These are phyloP conservation scores for Phytophthora cryptogea DNA, from an alignment of 352 stramenopile genomes.

Conservation along the genomic window DNA sequence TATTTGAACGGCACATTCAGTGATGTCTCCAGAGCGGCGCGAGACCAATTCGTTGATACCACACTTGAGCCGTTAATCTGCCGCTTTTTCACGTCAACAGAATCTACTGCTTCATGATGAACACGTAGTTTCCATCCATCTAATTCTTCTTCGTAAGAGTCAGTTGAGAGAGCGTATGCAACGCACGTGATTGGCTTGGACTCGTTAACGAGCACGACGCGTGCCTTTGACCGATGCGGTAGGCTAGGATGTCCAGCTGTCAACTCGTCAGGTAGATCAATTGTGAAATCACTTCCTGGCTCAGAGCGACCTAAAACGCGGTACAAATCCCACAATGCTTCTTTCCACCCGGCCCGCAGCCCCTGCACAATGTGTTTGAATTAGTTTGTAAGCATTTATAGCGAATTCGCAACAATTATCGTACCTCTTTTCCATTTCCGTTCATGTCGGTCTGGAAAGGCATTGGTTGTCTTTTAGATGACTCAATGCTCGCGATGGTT, in stretches of 20 bases:
- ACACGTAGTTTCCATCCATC: constrained; percentile 65
- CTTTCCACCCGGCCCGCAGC: constrained; percentile 55
- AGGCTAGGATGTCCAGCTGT: constrained; percentile 89
- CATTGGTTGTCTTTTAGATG: constrained; percentile 22
- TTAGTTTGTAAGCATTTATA: constrained; percentile 1
- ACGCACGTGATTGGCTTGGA: constrained; percentile 94
- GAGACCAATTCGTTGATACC: constrained; percentile 73
- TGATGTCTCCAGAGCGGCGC: constrained; percentile 55
- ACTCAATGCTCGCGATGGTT: constrained; percentile 30
- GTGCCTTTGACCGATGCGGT: constrained; percentile 85
- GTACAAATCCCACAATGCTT: constrained; percentile 74
- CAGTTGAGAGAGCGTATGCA: constrained; percentile 94
- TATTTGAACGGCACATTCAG: constrained; percentile 72
- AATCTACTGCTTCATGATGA: constrained; percentile 49
- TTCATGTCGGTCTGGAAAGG: constrained; percentile 20
- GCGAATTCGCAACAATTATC: constrained; percentile 11
- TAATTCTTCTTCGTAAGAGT: constrained; percentile 84
- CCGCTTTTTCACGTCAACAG: constrained; percentile 24
- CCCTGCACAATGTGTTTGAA: constrained; percentile 10
- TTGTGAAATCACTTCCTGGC: constrained; percentile 71
- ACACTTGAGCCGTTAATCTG: constrained; percentile 18
- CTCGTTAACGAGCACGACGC: constrained; percentile 94
- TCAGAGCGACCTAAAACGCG: constrained; percentile 60
- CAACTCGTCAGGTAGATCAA: constrained; percentile 66
- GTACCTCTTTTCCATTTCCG: constrained; percentile 46